Percentiles rank a stretch among this genome's conserved stretches.
Evolutionary conservation across 768 basidiomycete genomes (phyloP).

Genomic region (Russula virescens): DNA sequence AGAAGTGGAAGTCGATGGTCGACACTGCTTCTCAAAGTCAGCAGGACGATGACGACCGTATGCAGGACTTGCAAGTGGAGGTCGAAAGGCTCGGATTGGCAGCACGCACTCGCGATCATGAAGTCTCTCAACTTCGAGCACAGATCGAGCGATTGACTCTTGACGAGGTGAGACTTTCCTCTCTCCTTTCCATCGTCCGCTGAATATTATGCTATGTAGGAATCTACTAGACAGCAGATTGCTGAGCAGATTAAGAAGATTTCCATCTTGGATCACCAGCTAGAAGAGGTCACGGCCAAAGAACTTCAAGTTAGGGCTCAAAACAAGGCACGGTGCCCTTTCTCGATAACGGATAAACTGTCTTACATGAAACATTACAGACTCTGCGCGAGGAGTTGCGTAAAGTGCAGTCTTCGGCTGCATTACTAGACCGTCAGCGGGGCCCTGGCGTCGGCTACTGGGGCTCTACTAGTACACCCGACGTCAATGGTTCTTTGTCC

Average conservation of each 20-base stretch:
- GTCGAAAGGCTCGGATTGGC: constrained; percentile 49
- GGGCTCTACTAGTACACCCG: constrained; percentile 41
- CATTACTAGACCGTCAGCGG: constrained; percentile 82
- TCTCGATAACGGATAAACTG: background rate
- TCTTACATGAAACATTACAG: constrained; percentile 36
- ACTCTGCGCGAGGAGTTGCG: constrained; percentile 89
- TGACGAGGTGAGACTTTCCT: constrained; percentile 53
- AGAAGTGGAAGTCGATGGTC: constrained; percentile 58
- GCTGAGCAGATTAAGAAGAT: constrained; percentile 47
- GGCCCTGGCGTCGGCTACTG: constrained; percentile 95
- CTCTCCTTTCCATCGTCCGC: background rate
- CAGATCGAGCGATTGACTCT: constrained; percentile 47
- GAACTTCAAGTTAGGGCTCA: constrained; percentile 64
- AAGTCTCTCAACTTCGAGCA: constrained; percentile 50
- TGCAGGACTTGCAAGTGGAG: constrained; percentile 46
- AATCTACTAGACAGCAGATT: constrained; percentile 39
- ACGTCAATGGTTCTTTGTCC: constrained; percentile 31
- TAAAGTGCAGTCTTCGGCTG: constrained; percentile 91
- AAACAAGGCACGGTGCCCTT: constrained; percentile 60
- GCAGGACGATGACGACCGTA: constrained; percentile 52
- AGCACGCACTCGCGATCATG: constrained; percentile 42
- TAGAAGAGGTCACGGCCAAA: constrained; percentile 67
- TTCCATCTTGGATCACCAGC: constrained; percentile 51
- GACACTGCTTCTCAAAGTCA: constrained; percentile 52
- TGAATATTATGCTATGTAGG: constrained; percentile 30